Evolutionary conservation across 768 basidiomycete genomes (phyloP).

Genomic region (Lentinula sp.): DNA sequence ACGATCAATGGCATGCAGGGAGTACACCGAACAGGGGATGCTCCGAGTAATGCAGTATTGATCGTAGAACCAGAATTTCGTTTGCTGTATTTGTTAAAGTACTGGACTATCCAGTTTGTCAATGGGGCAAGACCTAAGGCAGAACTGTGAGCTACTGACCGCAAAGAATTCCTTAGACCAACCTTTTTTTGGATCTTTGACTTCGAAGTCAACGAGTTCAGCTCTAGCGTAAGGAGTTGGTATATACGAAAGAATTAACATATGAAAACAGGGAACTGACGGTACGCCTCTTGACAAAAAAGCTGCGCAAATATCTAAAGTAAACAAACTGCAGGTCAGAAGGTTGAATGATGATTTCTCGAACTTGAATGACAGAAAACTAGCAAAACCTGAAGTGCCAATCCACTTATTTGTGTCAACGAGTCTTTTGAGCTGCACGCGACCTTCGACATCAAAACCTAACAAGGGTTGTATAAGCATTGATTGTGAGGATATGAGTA

Average conservation of each 20-base stretch:
- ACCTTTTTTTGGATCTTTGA: conserved; percentile 15
- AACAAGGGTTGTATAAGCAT: not conserved
- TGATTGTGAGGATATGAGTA: not conserved
- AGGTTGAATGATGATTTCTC: not conserved
- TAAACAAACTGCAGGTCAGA: not conserved
- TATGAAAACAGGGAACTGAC: conserved; percentile 36
- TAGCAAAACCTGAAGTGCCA: conserved; percentile 62
- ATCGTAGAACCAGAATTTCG: conserved; percentile 27
- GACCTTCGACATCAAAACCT: conserved; percentile 76
- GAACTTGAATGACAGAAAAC: not conserved
- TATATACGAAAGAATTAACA: not conserved
- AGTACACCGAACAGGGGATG: conserved; percentile 49
- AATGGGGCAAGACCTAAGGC: conserved; percentile 40
- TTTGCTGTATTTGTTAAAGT: conserved; percentile 43
- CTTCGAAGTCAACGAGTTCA: conserved; percentile 63
- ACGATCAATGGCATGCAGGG: conserved; percentile 77
- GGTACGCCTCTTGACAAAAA: conserved; percentile 77
- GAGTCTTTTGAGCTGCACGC: conserved; percentile 47
- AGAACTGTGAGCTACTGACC: not conserved
- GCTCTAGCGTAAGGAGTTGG: conserved; percentile 29
- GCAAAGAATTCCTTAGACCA: not conserved
- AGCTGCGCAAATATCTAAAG: conserved; percentile 68
- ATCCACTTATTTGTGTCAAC: conserved; percentile 68
- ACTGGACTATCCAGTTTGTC: conserved; percentile 68
- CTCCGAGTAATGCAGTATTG: conserved; percentile 46